These are phyloP conservation scores for Ustilago sp. DNA, from an alignment of 1,284 basidiomycete genomes.

Conservation along the genomic window DNA sequence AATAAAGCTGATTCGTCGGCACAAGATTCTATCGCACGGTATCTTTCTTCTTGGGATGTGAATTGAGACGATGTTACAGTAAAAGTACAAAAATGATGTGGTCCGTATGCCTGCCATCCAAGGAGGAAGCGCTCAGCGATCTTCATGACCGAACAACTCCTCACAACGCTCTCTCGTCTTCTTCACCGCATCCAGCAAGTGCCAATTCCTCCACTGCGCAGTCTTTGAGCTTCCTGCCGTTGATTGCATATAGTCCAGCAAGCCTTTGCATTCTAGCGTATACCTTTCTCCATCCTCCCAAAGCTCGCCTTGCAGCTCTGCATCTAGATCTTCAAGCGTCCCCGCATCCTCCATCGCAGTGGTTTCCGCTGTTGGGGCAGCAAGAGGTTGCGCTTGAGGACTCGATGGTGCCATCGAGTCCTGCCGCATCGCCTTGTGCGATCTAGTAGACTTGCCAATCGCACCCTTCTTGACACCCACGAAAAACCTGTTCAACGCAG, in stretches of 20 bases:
- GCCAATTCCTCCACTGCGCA: slow-evolving; percentile 39
- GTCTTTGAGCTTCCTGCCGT: slow-evolving; percentile 24
- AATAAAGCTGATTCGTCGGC: background rate
- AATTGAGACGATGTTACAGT: background rate
- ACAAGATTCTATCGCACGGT: background rate
- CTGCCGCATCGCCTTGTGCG: background rate
- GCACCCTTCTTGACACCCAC: slow-evolving; percentile 19
- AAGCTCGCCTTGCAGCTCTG: slow-evolving; percentile 19
- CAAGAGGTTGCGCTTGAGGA: background rate
- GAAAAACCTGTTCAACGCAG: slow-evolving; percentile 17
- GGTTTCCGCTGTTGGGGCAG: background rate
- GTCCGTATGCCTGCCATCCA: background rate
- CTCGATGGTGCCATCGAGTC: background rate
- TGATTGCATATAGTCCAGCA: slow-evolving; percentile 28
- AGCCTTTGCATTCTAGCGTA: slow-evolving; percentile 14
- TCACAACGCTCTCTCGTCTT: slow-evolving; percentile 27
- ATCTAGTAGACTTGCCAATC: slow-evolving; percentile 2
- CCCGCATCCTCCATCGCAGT: background rate
- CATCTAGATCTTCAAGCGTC: slow-evolving; percentile 16
- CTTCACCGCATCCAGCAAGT: slow-evolving; percentile 29
- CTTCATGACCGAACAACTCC: slow-evolving; percentile 20
- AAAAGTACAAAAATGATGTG: slow-evolving; percentile 3
- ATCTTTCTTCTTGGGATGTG: background rate
- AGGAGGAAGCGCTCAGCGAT: background rate
- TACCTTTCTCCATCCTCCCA: background rate